Conservation (phyloP, 352 stramenopile species). For the Globisporangium cystogenes region DNA sequence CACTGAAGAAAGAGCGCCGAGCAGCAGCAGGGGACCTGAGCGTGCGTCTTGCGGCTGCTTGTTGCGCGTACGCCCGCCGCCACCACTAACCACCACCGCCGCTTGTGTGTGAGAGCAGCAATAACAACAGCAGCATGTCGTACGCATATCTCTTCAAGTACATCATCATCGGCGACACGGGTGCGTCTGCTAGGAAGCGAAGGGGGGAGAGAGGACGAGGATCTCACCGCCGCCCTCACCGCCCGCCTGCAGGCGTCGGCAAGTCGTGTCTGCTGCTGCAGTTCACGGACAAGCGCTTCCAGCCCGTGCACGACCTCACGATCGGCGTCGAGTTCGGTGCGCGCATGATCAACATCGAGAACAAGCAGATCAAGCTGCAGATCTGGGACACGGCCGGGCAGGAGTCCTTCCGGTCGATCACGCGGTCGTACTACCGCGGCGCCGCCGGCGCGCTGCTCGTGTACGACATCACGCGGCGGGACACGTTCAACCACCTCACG, state of each 20-base stretch:
- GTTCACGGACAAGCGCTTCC: constrained; percentile 99
- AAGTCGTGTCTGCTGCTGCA: constrained; percentile 99
- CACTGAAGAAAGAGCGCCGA: background rate
- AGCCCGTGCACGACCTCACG: constrained; percentile 98
- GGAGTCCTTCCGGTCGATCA: constrained; percentile 99
- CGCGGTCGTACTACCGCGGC: constrained; percentile 98
- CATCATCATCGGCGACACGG: constrained; percentile 99
- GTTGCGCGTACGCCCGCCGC: too few relatives aligned
- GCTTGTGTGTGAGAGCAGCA: background rate
- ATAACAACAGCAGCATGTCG: constrained; percentile 57
- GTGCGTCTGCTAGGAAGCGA: constrained; percentile 23
- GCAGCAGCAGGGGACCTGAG: background rate
- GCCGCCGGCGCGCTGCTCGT: constrained; percentile 96
- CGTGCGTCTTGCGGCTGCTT: too few relatives aligned
- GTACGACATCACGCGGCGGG: constrained; percentile 98
- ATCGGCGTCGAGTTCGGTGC: constrained; percentile 99
- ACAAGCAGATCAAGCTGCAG: constrained; percentile 97
- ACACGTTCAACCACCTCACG: constrained; percentile 99
- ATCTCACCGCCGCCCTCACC: background rate
- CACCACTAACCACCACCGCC: too few relatives aligned
- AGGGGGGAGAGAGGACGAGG: too few relatives aligned
- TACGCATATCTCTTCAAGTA: constrained; percentile 98
- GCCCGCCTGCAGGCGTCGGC: constrained; percentile 88
- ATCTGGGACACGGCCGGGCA: constrained; percentile 99
- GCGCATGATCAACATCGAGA: constrained; percentile 98